Conservation (phyloP, 345 rosid species). For the Lagerstroemia speciosa region DNA sequence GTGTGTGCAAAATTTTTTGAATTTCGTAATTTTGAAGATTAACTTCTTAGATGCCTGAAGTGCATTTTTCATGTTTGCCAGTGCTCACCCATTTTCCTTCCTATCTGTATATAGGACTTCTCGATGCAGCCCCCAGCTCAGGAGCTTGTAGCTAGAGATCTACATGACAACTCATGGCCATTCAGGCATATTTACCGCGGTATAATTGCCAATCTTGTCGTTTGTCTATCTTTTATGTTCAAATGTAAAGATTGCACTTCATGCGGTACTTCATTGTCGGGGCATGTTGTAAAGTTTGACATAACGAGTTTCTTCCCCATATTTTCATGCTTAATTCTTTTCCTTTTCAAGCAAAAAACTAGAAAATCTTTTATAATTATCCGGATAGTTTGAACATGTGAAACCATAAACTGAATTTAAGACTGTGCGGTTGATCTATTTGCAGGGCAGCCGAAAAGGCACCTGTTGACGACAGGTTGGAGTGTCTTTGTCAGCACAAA, state of each 20-base stretch:
- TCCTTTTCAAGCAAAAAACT: too few relatives aligned
- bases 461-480: conserved; percentile 49
- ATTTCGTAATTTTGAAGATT: too few relatives aligned
- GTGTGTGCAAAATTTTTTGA: conserved; percentile 17
- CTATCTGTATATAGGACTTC: conserved; percentile 23
- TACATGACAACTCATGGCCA: conserved; percentile 43
- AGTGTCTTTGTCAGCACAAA: conserved; percentile 51
- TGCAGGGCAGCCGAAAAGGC: conserved; percentile 53
- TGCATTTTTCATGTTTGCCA: too few relatives aligned
- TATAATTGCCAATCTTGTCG: not conserved
- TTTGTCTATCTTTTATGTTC: too few relatives aligned
- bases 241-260: too few relatives aligned
- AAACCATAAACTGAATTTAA: not conserved
- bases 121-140: conserved; percentile 35
- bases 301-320: too few relatives aligned
- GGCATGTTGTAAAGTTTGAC: too few relatives aligned
- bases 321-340: too few relatives aligned
- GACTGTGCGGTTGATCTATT: not conserved
- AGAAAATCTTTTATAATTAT: not conserved
- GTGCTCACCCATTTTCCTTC: too few relatives aligned
- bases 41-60: too few relatives aligned
- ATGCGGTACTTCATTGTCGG: too few relatives aligned
- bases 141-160: conserved; percentile 41
- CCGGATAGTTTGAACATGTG: not conserved
- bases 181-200: conserved; percentile 45